Base-by-base conservation (phyloP, 805 yeast species). In the Candida arabinofermentans region DNA sequence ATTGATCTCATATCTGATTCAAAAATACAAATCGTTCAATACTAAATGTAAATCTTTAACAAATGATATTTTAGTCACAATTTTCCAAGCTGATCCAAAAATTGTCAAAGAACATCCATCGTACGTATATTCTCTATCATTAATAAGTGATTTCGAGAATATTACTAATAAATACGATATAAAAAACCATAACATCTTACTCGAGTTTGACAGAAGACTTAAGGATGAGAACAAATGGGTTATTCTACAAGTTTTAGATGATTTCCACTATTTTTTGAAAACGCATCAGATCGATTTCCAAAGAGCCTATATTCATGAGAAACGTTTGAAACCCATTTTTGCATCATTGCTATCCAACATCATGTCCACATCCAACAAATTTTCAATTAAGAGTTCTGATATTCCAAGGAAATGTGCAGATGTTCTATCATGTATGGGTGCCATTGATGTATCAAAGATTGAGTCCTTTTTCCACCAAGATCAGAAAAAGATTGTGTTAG, bases 371-470 rank as follows among this genome's bases (percentile, higher is more conserved):
- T 69, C 86, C 0, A 72, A 75, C 39, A 77, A 71, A 47, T 83
- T 77, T 58, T 75, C 75, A 46, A 65, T 62, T 10, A 62, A 60
- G 3, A 71, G 72, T 48, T 62, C 67, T 8, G 65, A 66, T 1
- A 72, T 89, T 7, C 70, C 87, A 2, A 65, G 67, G 4, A 70
- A 75, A 33, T 78, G 91, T 54, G 79, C 95, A 0, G 72, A 71
- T 39, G 85, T 88, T 24, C 65, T 93, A 8, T 82, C 96, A 2
- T 61, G 79, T 19, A 70, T 93, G 32, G 98, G 98, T 0, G 78
- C 88, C 0, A 55, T 86, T 9, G 96, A 88, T 55, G 66, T 81
- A 5, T 75, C 80, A 36, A 72, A 74, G 45, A 73, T 81, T 44
- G 75, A 61, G 5, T 44, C 54, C 1, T 43, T 54, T 50, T 59